phyloP scores from a whole-genome alignment of 805 yeast species.

The Groenewaldozyma salmanticensis region DNA sequence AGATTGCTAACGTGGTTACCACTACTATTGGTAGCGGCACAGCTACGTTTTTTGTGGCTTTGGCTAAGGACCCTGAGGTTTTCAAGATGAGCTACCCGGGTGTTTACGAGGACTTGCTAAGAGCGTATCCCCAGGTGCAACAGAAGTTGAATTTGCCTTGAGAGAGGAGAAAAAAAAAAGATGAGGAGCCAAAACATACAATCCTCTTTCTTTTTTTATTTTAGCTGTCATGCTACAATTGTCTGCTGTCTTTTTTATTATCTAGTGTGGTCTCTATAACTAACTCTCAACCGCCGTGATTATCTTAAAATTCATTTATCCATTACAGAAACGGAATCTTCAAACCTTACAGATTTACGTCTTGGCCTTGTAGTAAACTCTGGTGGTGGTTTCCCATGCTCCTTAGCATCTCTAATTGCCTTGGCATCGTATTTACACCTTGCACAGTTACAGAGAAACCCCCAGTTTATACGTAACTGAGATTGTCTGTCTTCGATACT shows the following conservation, averaged over 20 bases:
- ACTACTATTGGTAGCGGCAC: slow-evolving; percentile 74
- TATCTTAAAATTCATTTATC: no score
- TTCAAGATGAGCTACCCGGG: slow-evolving; percentile 65
- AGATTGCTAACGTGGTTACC: slow-evolving; percentile 62
- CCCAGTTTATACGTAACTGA: slow-evolving; percentile 66
- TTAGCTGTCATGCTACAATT: no score
- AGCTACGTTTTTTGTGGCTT: slow-evolving; percentile 73
- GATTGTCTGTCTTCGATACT: slow-evolving; percentile 42
- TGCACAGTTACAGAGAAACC: slow-evolving; percentile 59
- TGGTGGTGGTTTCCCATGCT: not conserved
- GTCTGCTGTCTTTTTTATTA: no score
- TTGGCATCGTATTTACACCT: slow-evolving; percentile 56
- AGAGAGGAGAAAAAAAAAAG: not conserved
- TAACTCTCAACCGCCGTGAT: no score
- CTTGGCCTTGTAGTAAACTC: slow-evolving; percentile 11
- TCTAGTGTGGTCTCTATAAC: no score
- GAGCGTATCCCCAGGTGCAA: slow-evolving; percentile 60
- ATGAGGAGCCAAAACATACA: no score
- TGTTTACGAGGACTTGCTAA: slow-evolving; percentile 52
- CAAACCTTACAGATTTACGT: slow-evolving; percentile 19
- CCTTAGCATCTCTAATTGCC: slow-evolving; percentile 6
- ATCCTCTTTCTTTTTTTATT: no score
- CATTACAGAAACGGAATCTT: no score
- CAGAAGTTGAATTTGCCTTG: slow-evolving; percentile 32
- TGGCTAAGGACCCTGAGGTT: slow-evolving; percentile 78